Evolutionary conservation across 306 rosid species (phyloP).

Genomic region (Urtica urens): DNA sequence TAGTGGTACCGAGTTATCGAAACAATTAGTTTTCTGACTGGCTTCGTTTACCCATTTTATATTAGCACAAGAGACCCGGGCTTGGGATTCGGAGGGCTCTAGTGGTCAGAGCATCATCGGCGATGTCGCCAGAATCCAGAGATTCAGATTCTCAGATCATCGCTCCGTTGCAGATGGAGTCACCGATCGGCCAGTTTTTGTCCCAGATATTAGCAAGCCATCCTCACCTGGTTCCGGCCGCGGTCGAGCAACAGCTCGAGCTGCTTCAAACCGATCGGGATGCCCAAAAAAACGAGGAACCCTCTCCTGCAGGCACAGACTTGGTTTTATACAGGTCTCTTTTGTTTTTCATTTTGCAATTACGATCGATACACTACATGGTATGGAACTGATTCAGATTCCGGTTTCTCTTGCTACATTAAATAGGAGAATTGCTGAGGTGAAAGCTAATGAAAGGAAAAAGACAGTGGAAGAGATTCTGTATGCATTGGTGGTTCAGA

Average conservation of each 20-base stretch:
- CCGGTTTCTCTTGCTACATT: slow-evolving; percentile 12
- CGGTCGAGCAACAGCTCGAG: slow-evolving; percentile 83
- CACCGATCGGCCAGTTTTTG: slow-evolving; percentile 85
- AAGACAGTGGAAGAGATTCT: slow-evolving; percentile 72
- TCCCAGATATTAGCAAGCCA: slow-evolving; percentile 68
- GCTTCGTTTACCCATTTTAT: neutral
- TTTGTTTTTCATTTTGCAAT: neutral
- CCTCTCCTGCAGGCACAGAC: slow-evolving; percentile 55
- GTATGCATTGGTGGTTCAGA: slow-evolving; percentile 76
- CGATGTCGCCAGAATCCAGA: slow-evolving; percentile 35
- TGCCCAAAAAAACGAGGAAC: slow-evolving; percentile 45
- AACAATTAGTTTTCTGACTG: neutral
- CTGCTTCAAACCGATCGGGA: slow-evolving; percentile 86
- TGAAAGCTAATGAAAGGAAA: slow-evolving; percentile 67
- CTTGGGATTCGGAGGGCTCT: slow-evolving; percentile 36
- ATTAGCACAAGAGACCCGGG: slow-evolving; percentile 33
- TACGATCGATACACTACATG: too few species aligned
- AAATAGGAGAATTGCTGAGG: slow-evolving; percentile 86
- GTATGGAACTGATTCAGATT: too few species aligned
- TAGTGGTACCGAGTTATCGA: neutral
- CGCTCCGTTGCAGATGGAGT: slow-evolving; percentile 84
- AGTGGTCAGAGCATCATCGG: slow-evolving; percentile 40
- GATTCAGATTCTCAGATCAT: slow-evolving; percentile 38
- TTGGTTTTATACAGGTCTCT: slow-evolving; percentile 65
- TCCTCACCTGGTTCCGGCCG: slow-evolving; percentile 95